Evolutionary conservation across 2,329 filamentous ascomycete species (phyloP).

Genomic region (Xylariaceae sp.): DNA sequence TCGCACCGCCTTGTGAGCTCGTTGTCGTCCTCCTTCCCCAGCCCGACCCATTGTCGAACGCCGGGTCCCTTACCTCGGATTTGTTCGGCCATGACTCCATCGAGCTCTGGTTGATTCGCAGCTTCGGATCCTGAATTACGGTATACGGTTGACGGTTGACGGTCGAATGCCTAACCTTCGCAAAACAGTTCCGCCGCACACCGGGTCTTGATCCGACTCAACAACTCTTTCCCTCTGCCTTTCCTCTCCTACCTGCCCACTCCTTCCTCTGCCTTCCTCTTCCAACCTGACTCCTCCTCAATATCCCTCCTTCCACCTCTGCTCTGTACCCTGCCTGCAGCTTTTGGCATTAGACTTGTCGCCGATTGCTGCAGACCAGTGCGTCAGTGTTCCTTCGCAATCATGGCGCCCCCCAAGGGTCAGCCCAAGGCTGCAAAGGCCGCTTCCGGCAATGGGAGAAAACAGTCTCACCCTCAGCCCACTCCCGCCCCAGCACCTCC

Average conservation of each 20-base stretch:
- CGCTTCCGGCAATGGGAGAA: constrained; percentile 21
- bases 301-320: constrained; percentile 1
- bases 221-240: constrained; percentile 1
- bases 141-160: constrained; percentile 8
- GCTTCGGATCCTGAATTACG: constrained; percentile 20
- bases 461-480: constrained; percentile 11
- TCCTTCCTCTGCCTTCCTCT: constrained; percentile 1
- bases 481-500: constrained; percentile 5
- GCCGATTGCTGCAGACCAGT: constrained; percentile 4
- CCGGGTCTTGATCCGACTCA: constrained; percentile 17
- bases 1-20: background rate
- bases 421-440: constrained; percentile 22
- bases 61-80: constrained; percentile 3
- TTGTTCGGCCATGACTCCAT: constrained; percentile 20
- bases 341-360: constrained; percentile 2
- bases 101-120: constrained; percentile 24
- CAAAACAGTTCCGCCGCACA: constrained; percentile 9
- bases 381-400: constrained; percentile 6
- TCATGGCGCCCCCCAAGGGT: constrained; percentile 26
- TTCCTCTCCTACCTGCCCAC: constrained; percentile 1
- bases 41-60: constrained; percentile 1
- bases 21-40: background rate
- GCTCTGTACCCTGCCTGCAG: constrained; percentile 1
- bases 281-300: constrained; percentile 4
- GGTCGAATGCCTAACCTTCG: constrained; percentile 15